Percentiles rank a stretch among this genome's conserved stretches.
Conservation (phyloP, 768 basidiomycete species). For the Psilocybe azurescens region DNA sequence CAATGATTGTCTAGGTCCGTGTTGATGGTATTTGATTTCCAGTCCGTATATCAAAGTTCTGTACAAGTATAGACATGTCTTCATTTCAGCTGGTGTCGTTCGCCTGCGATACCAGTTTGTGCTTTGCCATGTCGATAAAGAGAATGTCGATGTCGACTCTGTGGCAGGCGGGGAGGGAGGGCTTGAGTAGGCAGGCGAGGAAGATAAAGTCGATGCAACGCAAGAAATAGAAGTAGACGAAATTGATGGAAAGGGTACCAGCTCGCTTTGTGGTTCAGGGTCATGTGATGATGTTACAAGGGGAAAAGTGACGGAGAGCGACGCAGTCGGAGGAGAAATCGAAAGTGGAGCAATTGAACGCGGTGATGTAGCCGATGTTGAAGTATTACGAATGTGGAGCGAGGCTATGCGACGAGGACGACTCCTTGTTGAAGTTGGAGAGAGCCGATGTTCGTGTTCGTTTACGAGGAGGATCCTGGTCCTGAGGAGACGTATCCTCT, state of each 20-base stretch:
- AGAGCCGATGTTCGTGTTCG: slow-evolving; percentile 5
- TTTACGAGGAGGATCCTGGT: slow-evolving; percentile 10
- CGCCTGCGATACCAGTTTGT: neutral
- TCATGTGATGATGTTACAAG: neutral
- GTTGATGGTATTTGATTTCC: slow-evolving; percentile 6
- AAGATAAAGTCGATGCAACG: neutral
- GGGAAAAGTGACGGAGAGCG: neutral
- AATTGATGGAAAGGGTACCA: neutral
- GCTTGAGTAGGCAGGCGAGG: no score
- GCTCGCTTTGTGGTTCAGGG: neutral
- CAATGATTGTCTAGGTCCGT: neutral
- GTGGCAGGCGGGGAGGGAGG: neutral
- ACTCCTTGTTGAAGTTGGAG: neutral
- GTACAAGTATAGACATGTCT: slow-evolving; percentile 12
- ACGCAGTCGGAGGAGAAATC: neutral
- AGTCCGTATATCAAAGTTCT: slow-evolving; percentile 21
- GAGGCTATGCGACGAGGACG: neutral
- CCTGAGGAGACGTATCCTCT: neutral
- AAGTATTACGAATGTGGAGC: neutral
- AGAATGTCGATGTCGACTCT: neutral
- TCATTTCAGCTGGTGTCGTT: slow-evolving; percentile 6
- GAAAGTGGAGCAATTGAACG: neutral
- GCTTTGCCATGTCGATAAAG: neutral
- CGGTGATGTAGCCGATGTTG: neutral
- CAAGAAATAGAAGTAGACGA: neutral